Percentiles rank a stretch among this genome's conserved stretches.
These are phyloP conservation scores for Morella rubra DNA, from an alignment of 306 rosid species.

Conservation along the genomic window DNA sequence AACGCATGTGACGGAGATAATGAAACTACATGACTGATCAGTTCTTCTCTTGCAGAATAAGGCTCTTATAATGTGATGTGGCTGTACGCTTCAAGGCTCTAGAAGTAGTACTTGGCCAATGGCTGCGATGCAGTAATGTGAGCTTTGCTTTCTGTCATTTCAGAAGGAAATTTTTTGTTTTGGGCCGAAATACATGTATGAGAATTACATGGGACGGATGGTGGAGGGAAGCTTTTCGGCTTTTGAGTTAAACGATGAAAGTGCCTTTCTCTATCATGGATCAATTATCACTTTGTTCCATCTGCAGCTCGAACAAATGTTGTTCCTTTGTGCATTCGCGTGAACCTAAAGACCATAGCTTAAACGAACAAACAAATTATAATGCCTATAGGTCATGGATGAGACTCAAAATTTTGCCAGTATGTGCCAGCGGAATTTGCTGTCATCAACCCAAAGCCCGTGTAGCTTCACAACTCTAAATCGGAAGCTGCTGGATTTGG, in stretches of 20 bases:
- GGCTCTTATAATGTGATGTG: too few species aligned
- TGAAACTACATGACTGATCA: too few species aligned
- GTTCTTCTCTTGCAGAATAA: too few species aligned
- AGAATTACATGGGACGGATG: conserved; percentile 31
- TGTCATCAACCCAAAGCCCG: conserved; percentile 22
- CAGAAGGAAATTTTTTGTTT: conserved; percentile 36
- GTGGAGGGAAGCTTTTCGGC: conserved; percentile 51
- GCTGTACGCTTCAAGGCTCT: too few species aligned
- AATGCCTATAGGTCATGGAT: conserved; percentile 15
- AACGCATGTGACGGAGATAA: too few species aligned
- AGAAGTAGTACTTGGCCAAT: too few species aligned
- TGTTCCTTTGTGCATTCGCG: conserved; percentile 1
- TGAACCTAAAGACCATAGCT: conserved; percentile 27
- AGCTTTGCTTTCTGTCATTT: conserved; percentile 66
- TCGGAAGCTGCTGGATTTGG: not conserved
- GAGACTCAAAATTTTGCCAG: not conserved
- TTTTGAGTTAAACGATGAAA: conserved; percentile 75
- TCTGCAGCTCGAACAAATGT: conserved; percentile 10
- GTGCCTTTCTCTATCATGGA: conserved; percentile 64
- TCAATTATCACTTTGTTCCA: conserved; percentile 34
- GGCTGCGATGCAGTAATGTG: too few species aligned
- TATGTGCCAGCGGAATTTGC: not conserved
- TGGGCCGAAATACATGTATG: conserved; percentile 31
- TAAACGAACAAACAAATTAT: not conserved
- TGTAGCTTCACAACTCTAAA: not conserved